phyloP scores from a whole-genome alignment of 139 green algal genomes.

The Chlorella sp. region DNA sequence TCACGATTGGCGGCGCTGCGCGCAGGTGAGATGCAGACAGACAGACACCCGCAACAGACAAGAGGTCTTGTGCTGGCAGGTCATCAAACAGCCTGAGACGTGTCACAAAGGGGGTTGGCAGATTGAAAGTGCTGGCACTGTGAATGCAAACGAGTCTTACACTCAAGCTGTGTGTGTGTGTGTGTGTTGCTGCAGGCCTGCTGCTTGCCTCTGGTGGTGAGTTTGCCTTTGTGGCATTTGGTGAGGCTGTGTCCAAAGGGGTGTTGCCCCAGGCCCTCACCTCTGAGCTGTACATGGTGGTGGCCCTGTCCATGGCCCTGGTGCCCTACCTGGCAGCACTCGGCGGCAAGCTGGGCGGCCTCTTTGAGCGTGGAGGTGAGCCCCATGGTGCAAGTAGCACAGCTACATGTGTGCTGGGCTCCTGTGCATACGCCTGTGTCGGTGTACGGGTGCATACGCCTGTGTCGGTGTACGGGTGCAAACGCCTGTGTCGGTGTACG shows the following conservation, averaged over 20 bases:
- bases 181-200: slow-evolving; percentile 41
- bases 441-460: no score
- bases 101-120: no score
- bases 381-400: not conserved
- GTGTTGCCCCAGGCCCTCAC: slow-evolving; percentile 51
- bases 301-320: slow-evolving; percentile 95
- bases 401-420: not conserved
- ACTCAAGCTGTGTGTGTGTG: slow-evolving; percentile 30
- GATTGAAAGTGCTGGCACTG: no score
- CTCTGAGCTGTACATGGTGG: slow-evolving; percentile 90
- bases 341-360: slow-evolving; percentile 64
- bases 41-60: no score
- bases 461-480: no score
- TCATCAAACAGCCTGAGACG: no score
- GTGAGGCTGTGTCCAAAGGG: slow-evolving; percentile 63
- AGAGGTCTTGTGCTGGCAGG: no score
- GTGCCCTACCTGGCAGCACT: slow-evolving; percentile 87
- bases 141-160: no score
- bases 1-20: slow-evolving; percentile 51
- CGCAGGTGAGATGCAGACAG: slow-evolving; percentile 35
- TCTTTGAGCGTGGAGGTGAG: slow-evolving; percentile 52
- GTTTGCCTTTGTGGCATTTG: slow-evolving; percentile 99
- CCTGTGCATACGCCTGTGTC: no score
- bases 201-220: slow-evolving; percentile 95
- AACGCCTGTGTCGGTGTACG: no score